Evolutionary conservation across 1,139 yeast genomes (phyloP).

Genomic region (Hyphopichia khmerensis): DNA sequence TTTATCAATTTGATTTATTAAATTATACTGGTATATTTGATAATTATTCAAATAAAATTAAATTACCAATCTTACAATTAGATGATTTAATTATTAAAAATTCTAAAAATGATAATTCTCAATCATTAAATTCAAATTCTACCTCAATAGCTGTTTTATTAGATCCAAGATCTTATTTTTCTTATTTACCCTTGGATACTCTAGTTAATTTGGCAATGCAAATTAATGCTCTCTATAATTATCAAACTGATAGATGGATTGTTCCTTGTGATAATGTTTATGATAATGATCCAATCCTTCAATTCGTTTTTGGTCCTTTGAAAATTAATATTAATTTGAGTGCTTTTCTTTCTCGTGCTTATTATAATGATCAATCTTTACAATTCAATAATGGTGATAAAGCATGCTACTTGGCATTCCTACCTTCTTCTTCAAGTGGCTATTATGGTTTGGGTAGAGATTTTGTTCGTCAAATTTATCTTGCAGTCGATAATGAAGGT

Average conservation of each 20-base stretch:
- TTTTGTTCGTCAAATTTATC: conserved; percentile 53
- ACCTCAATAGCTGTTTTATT: conserved; percentile 54
- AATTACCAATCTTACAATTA: conserved; percentile 58
- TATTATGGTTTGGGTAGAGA: conserved; percentile 62
- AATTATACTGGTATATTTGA: conserved; percentile 34
- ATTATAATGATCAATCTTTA: conserved; percentile 26
- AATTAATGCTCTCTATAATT: conserved; percentile 65
- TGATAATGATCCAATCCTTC: conserved; percentile 48
- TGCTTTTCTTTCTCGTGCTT: conserved; percentile 47
- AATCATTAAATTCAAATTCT: conserved; percentile 33
- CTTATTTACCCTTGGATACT: conserved; percentile 57
- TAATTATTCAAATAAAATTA: conserved; percentile 15
- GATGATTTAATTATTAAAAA: conserved; percentile 52
- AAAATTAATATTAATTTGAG: conserved; percentile 53
- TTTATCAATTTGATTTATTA: conserved; percentile 49
- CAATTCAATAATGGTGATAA: conserved; percentile 52
- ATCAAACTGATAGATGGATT: conserved; percentile 56
- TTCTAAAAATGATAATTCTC: conserved; percentile 30
- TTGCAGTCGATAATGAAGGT: conserved; percentile 69
- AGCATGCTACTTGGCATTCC: conserved; percentile 62
- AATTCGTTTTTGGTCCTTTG: conserved; percentile 55
- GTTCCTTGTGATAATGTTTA: conserved; percentile 56
- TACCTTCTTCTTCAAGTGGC: conserved; percentile 52
- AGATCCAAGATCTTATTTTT: conserved; percentile 56
- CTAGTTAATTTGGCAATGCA: conserved; percentile 71